These are phyloP conservation scores for Epichloe coenophiala DNA, from an alignment of 2,329 filamentous ascomycete genomes.

Conservation along the genomic window DNA sequence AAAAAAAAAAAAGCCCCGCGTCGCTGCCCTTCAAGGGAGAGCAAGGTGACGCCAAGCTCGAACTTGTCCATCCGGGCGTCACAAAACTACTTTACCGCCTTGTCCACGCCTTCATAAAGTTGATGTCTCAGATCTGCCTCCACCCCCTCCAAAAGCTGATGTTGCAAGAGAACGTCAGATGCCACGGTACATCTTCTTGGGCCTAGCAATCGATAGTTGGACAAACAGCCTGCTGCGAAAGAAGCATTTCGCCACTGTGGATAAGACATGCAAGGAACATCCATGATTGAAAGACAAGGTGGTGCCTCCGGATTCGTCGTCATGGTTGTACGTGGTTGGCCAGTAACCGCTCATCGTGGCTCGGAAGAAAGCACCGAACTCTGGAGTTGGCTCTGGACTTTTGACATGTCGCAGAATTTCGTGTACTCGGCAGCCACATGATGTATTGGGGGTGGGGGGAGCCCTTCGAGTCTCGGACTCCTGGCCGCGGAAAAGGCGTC, in stretches of 20 bases:
- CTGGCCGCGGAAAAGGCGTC: not conserved
- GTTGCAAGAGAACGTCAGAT: not conserved
- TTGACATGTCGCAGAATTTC: not conserved
- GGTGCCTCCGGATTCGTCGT: not conserved
- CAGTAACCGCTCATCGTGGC: too few species aligned
- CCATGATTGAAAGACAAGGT: not conserved
- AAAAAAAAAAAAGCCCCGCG: too few species aligned
- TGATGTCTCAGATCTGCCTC: not conserved
- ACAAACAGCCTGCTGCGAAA: not conserved
- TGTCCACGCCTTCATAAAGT: too few species aligned
- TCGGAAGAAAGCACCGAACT: too few species aligned
- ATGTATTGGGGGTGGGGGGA: not conserved
- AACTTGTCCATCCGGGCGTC: too few species aligned
- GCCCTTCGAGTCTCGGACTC: not conserved
- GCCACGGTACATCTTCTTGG: not conserved
- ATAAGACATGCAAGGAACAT: slow-evolving; percentile 3
- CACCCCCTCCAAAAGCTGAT: not conserved
- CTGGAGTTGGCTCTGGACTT: not conserved
- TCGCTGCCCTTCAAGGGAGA: too few species aligned
- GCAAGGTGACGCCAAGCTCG: too few species aligned
- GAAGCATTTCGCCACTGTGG: not conserved
- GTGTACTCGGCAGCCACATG: not conserved
- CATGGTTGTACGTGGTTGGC: too few species aligned
- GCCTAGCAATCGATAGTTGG: not conserved
- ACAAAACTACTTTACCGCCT: too few species aligned